Evolutionary conservation across 257 asterid genomes (phyloP).

Genomic region (Linderniella brevidens): DNA sequence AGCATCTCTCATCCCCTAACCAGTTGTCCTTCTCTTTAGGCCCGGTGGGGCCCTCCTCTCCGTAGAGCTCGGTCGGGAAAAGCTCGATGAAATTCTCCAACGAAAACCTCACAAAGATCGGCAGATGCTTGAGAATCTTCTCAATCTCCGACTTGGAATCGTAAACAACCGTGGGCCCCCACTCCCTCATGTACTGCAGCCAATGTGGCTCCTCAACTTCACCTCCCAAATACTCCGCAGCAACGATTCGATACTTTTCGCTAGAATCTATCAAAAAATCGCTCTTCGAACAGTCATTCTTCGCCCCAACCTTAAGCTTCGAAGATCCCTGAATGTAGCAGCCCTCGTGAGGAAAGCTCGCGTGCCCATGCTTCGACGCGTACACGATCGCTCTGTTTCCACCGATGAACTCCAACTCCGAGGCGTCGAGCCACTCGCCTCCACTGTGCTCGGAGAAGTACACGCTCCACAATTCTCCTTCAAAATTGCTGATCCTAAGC

Average conservation of each 20-base stretch:
- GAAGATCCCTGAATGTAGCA: constrained; percentile 64
- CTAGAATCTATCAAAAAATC: constrained; percentile 46
- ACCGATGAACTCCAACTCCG: constrained; percentile 50
- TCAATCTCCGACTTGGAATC: constrained; percentile 58
- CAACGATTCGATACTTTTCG: constrained; percentile 44
- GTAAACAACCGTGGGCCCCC: constrained; percentile 75
- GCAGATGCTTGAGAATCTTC: constrained; percentile 34
- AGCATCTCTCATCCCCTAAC: constrained; percentile 88
- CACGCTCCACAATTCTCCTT: constrained; percentile 72
- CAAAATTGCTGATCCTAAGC: constrained; percentile 67
- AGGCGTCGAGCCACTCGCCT: constrained; percentile 67
- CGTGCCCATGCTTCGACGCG: constrained; percentile 71
- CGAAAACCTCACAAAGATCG: constrained; percentile 27
- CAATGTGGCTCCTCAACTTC: constrained; percentile 55
- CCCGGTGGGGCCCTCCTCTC: constrained; percentile 92
- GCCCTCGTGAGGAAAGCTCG: constrained; percentile 86
- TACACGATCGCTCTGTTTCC: constrained; percentile 66
- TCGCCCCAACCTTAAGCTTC: constrained; percentile 64
- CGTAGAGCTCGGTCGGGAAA: constrained; percentile 63
- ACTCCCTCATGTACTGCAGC: constrained; percentile 76
- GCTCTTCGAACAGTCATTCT: constrained; percentile 60
- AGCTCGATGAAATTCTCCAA: constrained; percentile 25
- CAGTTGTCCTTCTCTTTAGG: constrained; percentile 98
- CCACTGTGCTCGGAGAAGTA: constrained; percentile 97
- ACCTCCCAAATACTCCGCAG: constrained; percentile 78